Conservation (phyloP, 2,329 filamentous ascomycete species). For the Ustilaginoidea virens region DNA sequence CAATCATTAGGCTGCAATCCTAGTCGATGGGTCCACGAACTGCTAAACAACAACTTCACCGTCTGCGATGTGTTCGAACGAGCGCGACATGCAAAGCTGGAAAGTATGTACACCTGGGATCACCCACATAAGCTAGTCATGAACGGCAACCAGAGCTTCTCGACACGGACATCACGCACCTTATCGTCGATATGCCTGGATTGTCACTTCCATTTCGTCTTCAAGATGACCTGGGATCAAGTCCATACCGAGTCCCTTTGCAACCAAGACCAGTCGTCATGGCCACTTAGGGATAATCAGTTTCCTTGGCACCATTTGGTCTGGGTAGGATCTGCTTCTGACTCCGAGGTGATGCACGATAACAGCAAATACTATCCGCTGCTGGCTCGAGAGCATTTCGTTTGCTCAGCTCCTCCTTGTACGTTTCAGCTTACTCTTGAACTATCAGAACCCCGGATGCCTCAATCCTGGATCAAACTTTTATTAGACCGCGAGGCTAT, state of each 20-base stretch:
- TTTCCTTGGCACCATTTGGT: conserved; percentile 25
- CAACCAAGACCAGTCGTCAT: conserved; percentile 15
- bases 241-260: conserved; percentile 15
- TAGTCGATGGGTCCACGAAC: conserved; percentile 25
- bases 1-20: conserved; percentile 23
- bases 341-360: conserved; percentile 10
- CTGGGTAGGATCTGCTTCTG: conserved; percentile 17
- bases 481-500: conserved; percentile 31
- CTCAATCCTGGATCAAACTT: conserved; percentile 23
- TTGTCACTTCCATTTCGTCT: conserved; percentile 26
- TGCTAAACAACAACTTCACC: conserved; percentile 21
- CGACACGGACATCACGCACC: conserved; percentile 10
- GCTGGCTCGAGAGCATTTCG: conserved; percentile 20
- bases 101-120: conserved; percentile 17
- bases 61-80: conserved; percentile 20
- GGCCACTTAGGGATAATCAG: conserved; percentile 18
- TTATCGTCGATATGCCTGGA: conserved; percentile 24
- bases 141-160: conserved; percentile 24
- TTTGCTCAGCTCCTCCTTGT: conserved; percentile 27
- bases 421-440: conserved; percentile 28
- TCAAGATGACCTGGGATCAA: conserved; percentile 20
- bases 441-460: conserved; percentile 33
- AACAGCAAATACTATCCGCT: conserved; percentile 23
- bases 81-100: conserved; percentile 14
- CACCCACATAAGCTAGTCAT: conserved; percentile 21